A percentile compares a stretch with the other conserved stretches of the same genome.
Conservation (phyloP, 306 rosid species). For the Prunus kanzakura region DNA sequence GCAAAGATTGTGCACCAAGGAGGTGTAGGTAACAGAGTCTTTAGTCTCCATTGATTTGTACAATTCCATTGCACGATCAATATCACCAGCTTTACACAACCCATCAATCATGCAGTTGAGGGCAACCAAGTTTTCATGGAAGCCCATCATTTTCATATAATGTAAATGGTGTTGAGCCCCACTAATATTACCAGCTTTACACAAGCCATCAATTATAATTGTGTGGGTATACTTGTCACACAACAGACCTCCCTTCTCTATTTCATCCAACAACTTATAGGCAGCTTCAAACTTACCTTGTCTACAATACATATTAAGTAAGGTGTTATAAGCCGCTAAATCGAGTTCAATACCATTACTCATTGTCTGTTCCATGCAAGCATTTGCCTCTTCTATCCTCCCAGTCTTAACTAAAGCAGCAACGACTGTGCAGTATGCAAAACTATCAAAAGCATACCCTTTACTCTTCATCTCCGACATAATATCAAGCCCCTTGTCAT, state of each 20-base stretch:
- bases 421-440: slow-evolving; percentile 66
- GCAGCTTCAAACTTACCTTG: slow-evolving; percentile 67
- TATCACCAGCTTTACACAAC: slow-evolving; percentile 69
- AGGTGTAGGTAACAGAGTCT: slow-evolving; percentile 63
- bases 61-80: slow-evolving; percentile 57
- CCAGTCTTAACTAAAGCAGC: slow-evolving; percentile 69
- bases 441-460: slow-evolving; percentile 66
- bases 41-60: slow-evolving; percentile 65
- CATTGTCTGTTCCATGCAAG: slow-evolving; percentile 41
- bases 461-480: slow-evolving; percentile 55
- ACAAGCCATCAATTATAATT: slow-evolving; percentile 59
- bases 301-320: slow-evolving; percentile 54
- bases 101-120: slow-evolving; percentile 68
- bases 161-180: slow-evolving; percentile 55
- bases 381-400: slow-evolving; percentile 53
- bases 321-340: slow-evolving; percentile 62
- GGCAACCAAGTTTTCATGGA: slow-evolving; percentile 61
- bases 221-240: slow-evolving; percentile 72
- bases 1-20: slow-evolving; percentile 79
- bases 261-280: slow-evolving; percentile 49
- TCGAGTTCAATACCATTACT: slow-evolving; percentile 54
- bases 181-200: slow-evolving; percentile 49
- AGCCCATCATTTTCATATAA: slow-evolving; percentile 51
- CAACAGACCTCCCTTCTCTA: slow-evolving; percentile 54
- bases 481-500: slow-evolving; percentile 59